Evolutionary conservation across 2,329 filamentous ascomycete genomes (phyloP).

Genomic region (Elsinoe necatrix): DNA sequence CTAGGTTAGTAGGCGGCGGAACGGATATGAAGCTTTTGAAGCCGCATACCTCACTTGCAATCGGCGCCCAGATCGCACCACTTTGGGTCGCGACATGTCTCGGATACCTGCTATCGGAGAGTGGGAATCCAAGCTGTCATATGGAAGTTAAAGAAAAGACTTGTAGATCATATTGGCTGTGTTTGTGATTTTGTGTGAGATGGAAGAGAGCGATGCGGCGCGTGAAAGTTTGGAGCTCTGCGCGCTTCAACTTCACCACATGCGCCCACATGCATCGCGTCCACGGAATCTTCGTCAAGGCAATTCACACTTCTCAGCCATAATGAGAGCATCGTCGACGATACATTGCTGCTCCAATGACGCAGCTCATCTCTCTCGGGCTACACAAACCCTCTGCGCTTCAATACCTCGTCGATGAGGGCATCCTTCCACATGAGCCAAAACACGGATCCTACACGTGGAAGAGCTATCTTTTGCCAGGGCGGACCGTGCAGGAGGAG

Average conservation of each 20-base stretch:
- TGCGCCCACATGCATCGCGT: background rate
- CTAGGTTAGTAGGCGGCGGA: conserved; percentile 13
- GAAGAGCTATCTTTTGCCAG: conserved; percentile 51
- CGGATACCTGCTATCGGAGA: background rate
- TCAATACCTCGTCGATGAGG: conserved; percentile 72
- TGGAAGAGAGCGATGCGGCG: conserved; percentile 7
- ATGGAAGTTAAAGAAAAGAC: too few species aligned
- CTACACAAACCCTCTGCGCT: conserved; percentile 81
- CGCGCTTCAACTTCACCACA: conserved; percentile 6
- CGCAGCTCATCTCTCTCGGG: conserved; percentile 80
- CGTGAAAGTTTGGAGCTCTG: conserved; percentile 7
- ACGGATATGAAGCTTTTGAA: background rate
- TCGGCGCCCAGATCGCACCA: conserved; percentile 20
- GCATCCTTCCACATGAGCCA: conserved; percentile 62
- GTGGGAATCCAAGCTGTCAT: too few species aligned
- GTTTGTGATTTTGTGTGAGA: conserved; percentile 1
- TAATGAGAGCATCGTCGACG: background rate
- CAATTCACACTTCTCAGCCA: background rate
- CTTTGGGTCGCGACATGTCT: conserved; percentile 16
- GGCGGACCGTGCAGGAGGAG: conserved; percentile 61
- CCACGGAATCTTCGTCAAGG: background rate
- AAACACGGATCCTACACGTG: conserved; percentile 62
- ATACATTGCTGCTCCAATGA: conserved; percentile 50
- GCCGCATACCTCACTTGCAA: conserved; percentile 27
- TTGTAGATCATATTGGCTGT: background rate